These are phyloP conservation scores for Leptographium lundbergii DNA, from an alignment of 2,329 filamentous ascomycete species.

Conservation along the genomic window DNA sequence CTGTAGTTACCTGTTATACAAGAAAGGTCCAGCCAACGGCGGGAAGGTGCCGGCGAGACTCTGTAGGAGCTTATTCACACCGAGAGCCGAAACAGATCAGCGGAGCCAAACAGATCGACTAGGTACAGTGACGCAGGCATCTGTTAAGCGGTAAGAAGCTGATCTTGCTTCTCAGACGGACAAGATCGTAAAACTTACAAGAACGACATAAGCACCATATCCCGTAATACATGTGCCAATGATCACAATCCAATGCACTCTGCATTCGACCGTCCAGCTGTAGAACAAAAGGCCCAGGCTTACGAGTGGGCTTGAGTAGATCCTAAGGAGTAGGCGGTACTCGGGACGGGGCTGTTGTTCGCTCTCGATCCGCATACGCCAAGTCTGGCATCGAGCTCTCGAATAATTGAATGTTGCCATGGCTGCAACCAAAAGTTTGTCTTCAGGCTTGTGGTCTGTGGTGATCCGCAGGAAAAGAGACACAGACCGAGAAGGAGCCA, in stretches of 20 bases:
- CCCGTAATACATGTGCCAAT: slow-evolving; percentile 21
- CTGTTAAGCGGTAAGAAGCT: not conserved
- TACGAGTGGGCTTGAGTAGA: slow-evolving; percentile 27
- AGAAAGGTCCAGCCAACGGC: not conserved
- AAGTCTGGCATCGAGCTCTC: not conserved
- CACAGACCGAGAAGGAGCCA: too few relatives aligned
- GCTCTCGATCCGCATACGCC: slow-evolving; percentile 14
- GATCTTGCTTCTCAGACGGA: too few relatives aligned
- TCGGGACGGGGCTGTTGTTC: slow-evolving; percentile 20
- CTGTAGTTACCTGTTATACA: not conserved
- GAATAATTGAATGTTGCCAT: too few relatives aligned
- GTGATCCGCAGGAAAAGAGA: too few relatives aligned
- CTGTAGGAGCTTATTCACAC: not conserved
- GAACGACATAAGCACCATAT: not conserved
- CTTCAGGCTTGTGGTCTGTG: too few relatives aligned
- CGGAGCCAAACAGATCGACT: not conserved
- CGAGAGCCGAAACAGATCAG: not conserved
- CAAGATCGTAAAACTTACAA: not conserved
- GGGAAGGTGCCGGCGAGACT: not conserved
- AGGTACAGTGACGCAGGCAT: not conserved
- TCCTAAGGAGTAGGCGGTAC: slow-evolving; percentile 27
- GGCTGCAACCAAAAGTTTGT: too few relatives aligned
- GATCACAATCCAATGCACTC: slow-evolving; percentile 39
- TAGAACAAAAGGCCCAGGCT: slow-evolving; percentile 37
- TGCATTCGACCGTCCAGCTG: slow-evolving; percentile 34